A percentile compares a stretch with the other conserved stretches of the same genome.
Conservation (phyloP, 352 stramenopile species). For the Phytopythium delawarense region DNA sequence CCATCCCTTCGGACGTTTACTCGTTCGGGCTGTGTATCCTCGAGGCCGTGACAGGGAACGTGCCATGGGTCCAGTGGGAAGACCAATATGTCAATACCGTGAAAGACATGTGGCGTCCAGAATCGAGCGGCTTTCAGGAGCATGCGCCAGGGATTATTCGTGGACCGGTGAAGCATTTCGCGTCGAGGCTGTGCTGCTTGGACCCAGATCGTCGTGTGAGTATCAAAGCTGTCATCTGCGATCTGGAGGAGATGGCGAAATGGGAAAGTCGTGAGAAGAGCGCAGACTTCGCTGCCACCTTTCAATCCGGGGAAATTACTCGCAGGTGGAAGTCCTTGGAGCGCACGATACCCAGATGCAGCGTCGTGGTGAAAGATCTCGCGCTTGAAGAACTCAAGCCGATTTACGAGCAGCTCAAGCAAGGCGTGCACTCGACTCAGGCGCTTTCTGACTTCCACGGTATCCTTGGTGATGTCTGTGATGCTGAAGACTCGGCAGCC, state of each 20-base stretch:
- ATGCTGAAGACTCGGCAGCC: neutral
- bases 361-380: too few relatives aligned
- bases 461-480: neutral
- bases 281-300: neutral
- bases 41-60: slow-evolving; percentile 22
- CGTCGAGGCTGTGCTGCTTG: neutral
- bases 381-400: neutral
- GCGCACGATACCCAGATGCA: too few relatives aligned
- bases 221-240: neutral
- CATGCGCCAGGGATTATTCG: neutral
- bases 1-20: slow-evolving; percentile 31
- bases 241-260: neutral
- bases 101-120: neutral
- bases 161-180: neutral
- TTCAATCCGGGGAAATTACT: neutral
- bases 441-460: neutral
- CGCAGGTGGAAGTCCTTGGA: too few relatives aligned
- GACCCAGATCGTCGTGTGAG: neutral
- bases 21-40: slow-evolving; percentile 36
- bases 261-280: neutral
- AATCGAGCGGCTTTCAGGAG: neutral
- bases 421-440: neutral
- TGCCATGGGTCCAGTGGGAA: slow-evolving; percentile 21
- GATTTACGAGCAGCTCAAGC: neutral
- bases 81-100: slow-evolving; percentile 8